Evolutionary conservation across 108 stramenopile species (phyloP), one percentile per base, ranked within the genome.

Genomic region (Cyclotella cryptica): DNA sequence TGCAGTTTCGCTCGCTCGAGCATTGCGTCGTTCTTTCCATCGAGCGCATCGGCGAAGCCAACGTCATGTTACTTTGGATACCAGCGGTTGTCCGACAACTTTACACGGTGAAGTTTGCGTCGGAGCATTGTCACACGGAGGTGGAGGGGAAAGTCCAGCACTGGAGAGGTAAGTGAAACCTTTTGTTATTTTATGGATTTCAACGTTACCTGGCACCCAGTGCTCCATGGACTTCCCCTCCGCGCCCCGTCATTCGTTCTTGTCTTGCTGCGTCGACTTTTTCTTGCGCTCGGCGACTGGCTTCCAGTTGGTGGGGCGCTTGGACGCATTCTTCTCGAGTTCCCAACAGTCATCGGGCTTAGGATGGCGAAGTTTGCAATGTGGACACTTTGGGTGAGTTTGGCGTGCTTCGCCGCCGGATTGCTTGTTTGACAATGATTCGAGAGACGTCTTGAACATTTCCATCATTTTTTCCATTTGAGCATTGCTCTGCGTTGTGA

Each of bases 111-210:
- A 1, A 58, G 26, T 58, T 58, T 5, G 57, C 27, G 57, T 5
- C 14, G 57, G 57, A 4, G 6, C 14, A 2, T 4, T 6, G 1
- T 58, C 14, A 27, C 13, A 1, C 1, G 57, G 57, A 58, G 57
- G 57, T 58, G 57, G 57, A 58, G 57, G 57, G 9, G 57, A 58
- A 14, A 14, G 26, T 24, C 57, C 57, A 58, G 27, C 22, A 15
- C 6, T 5, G 9, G 57, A 4, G 9, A 24, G 57, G 57, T 58
- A 58, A 58, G 57, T 58, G 57, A 58, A 58, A 58, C 27, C 27
- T 28, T 58, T 58, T 2, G 57, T 58, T 58, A 58, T 26, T 58
- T 58, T 58, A 58, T 51, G 1, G 49, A 51, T 51, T 51, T 51
- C 49, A 3, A 51, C 49, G 3, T 51, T 51, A 51, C 49, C 49